Percentiles rank a stretch among this genome's conserved stretches.
These are phyloP conservation scores for Allomyces arbusculus DNA, from an alignment of 192 early-diverging fungal species.

Conservation along the genomic window DNA sequence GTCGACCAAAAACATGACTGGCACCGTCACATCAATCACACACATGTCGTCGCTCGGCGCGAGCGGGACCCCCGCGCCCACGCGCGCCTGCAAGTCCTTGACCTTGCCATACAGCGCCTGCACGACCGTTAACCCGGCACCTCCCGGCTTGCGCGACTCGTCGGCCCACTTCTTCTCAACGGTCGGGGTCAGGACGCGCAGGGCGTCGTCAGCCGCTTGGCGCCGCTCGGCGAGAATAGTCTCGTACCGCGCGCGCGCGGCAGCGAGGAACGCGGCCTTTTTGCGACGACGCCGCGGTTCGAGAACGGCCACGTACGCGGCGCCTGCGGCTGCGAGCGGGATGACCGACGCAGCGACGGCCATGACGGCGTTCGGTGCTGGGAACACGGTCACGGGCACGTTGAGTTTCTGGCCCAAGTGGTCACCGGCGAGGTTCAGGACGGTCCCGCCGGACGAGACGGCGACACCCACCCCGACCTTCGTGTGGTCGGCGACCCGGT, in stretches of 20 bases:
- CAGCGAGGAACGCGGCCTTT: background rate
- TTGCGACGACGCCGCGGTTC: background rate
- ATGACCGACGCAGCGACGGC: background rate
- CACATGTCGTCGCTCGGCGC: background rate
- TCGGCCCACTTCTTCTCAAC: background rate
- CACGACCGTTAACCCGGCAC: background rate
- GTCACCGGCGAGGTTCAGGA: background rate
- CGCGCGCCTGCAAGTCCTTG: background rate
- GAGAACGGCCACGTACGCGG: background rate
- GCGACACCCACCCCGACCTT: background rate
- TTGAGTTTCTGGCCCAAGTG: background rate
- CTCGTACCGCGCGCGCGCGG: background rate
- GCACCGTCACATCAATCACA: background rate
- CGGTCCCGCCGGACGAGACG: background rate
- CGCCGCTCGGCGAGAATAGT: background rate
- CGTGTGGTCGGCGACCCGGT: background rate
- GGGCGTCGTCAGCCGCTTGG: background rate
- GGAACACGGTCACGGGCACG: background rate
- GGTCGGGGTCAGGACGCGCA: background rate
- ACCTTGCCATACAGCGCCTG: background rate
- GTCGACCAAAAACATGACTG: background rate
- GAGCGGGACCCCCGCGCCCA: background rate
- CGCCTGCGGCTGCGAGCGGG: background rate
- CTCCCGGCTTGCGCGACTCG: too few relatives aligned
- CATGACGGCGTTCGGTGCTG: background rate